Base-by-base conservation (phyloP, 2,329 filamentous ascomycete genomes). In the Fusarium mexicanum region DNA sequence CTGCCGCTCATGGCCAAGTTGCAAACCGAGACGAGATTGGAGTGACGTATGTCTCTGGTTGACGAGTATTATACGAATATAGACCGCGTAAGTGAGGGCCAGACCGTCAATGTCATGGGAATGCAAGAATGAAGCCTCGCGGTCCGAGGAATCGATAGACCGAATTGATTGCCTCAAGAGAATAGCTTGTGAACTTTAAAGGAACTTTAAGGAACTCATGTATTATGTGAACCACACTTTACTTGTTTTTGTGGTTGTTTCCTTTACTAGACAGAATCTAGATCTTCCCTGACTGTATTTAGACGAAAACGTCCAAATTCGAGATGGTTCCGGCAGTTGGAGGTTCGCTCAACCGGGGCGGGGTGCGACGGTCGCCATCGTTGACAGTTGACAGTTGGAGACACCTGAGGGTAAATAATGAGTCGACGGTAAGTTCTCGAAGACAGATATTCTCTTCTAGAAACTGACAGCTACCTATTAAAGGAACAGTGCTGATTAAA, bases 251-350 rank as follows among this genome's bases (percentile, higher is more conserved):
- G 58, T 17, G 46, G n/a, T 41, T 48, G 35, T 53, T 62, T 22
- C 20, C 17, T 29, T 57, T 33, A 16, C 44, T 31, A 64, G 31
- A 58, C 59, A 26, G 31, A n/a, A 58, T 57, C 38, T 44, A 51
- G 53, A 57, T 62, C 51, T 61, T 43, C 37, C 48, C 53, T 33
- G 47, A 43, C 26, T 40, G 40, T 51, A 53, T 29, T 26, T n/a
- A 57, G 58, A 43, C 41, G 38, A 63, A 72, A 72, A 48, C 33
- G 54, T 67, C 41, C 35, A 60, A 66, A 62, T 59, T 53, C 24
- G 37, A 58, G 16, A 41, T 58, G 43, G 35, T 43, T 59, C 44
- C 54, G 29, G 54, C 50, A 64, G 59, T 70, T 59, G 22, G 50
- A 73, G 59, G 47, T 37, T 37, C 48, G 17, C 40, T 44, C 35